Base-by-base conservation (phyloP, 2,329 filamentous ascomycete species). In the Epicoccum nigrum region DNA sequence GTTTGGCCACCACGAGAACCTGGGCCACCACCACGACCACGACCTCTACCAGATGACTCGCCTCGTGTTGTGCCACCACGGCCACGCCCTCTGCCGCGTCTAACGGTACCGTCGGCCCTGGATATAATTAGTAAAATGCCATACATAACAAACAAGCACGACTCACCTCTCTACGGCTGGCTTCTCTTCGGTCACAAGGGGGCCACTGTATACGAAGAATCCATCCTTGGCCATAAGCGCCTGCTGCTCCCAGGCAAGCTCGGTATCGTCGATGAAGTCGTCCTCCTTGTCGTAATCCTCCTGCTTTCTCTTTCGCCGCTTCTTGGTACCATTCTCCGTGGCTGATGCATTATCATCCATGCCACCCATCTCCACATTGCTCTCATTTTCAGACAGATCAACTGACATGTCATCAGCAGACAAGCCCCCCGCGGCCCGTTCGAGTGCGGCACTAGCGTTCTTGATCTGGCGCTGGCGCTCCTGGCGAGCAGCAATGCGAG, bases 121-220 rank as follows among this genome's bases (percentile, higher is more conserved):
- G 45, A 51, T 20, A 34, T 31, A 37, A 54, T 72, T 53, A 67
- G 61, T 79, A 37, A 23, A 23, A n/a, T 20, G 7, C 28, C 25
- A 7, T 13, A 4, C n/a, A 32, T 27, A 13, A 12, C 2, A 8
- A 19, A n/a, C 8, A 2, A 2, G 6, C 9, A 25, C 13, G 6
- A 77, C 74, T 66, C 76, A 85, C 83, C 82, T 79, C 68, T 88
- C 85, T 41, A 86, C 79, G 47, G 81, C 75, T 32, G 84, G 79
- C 74, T 94, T 93, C 75, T 96, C 89, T 74, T 96, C 92, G 4
- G 89, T 89, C 17, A 97, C 84, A 38, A 99, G 79, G 7, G 93
- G 93, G 3, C 94, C 94, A 54, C 90, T 95, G 74, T 97, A 99
- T 1, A 99, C 94, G 71, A 97, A 99, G 78, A 97, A 99, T 1